Conservation (phyloP, 106 monocot species). For the Dactylorhiza incarnata region DNA sequence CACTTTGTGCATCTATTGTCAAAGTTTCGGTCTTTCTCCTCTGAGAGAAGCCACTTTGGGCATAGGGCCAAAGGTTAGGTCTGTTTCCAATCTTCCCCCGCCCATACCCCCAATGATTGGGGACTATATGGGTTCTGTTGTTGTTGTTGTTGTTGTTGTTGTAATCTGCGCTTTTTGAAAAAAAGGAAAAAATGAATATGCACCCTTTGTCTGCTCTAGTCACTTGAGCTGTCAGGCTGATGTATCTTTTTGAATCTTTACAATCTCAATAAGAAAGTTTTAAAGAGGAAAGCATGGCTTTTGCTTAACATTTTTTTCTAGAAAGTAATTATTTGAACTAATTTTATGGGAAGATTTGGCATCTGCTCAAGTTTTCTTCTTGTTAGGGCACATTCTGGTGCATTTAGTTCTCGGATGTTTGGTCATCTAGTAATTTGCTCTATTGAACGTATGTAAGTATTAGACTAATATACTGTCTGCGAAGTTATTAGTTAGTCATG, state of each 20-base stretch:
- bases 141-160: too few species aligned
- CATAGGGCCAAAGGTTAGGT: too few species aligned
- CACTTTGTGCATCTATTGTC: too few species aligned
- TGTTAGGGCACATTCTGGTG: background rate
- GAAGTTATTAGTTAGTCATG: background rate
- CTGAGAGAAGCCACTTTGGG: too few species aligned
- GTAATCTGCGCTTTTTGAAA: background rate
- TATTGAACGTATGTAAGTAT: background rate
- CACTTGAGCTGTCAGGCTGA: background rate
- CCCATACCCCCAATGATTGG: too few species aligned
- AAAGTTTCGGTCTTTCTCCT: too few species aligned
- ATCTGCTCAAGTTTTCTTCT: background rate
- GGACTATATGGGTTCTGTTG: too few species aligned
- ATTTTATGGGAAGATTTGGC: background rate
- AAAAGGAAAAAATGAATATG: background rate
- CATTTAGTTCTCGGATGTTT: background rate
- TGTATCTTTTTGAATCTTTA: background rate
- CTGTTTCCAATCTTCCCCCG: too few species aligned
- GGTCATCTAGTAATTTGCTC: background rate
- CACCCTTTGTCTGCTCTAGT: background rate
- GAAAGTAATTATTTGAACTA: background rate
- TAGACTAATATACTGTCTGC: background rate
- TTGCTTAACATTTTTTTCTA: background rate
- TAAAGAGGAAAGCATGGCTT: background rate
- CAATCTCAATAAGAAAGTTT: background rate